phyloP scores from a whole-genome alignment of 352 stramenopile species.

The Phytophthora chlamydospora region DNA sequence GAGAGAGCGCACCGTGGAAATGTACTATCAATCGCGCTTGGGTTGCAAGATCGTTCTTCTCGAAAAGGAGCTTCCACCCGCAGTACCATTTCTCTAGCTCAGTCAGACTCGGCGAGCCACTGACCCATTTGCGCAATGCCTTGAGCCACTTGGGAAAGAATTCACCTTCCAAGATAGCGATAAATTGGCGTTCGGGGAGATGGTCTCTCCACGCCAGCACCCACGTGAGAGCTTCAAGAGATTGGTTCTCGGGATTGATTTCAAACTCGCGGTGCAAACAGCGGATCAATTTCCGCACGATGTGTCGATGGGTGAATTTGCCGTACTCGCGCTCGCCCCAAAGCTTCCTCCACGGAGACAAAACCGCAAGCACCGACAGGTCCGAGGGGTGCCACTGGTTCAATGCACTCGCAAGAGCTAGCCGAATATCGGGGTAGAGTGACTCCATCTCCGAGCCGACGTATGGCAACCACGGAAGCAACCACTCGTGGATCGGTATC shows the following conservation, averaged over 20 bases:
- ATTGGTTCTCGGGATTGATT: conserved; percentile 78
- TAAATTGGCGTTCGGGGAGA: conserved; percentile 74
- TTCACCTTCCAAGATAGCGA: conserved; percentile 88
- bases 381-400: conserved; percentile 86
- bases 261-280: conserved; percentile 85
- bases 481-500: conserved; percentile 77
- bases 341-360: conserved; percentile 72
- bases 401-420: conserved; percentile 65
- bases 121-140: conserved; percentile 83
- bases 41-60: conserved; percentile 57
- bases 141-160: conserved; percentile 93
- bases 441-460: conserved; percentile 52
- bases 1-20: conserved; percentile 75
- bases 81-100: conserved; percentile 87
- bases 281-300: conserved; percentile 76
- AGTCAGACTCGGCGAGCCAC: conserved; percentile 42
- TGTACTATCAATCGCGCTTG: conserved; percentile 74
- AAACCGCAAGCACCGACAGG: conserved; percentile 58
- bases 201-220: conserved; percentile 75
- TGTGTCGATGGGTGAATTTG: conserved; percentile 85
- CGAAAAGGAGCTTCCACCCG: conserved; percentile 87
- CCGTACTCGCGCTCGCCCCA: conserved; percentile 84
- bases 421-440: conserved; percentile 75
- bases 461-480: conserved; percentile 68
- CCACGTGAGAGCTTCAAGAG: conserved; percentile 70